Conservation (phyloP, 2,329 filamentous ascomycete species). For the Microcyclospora tardicrescens region DNA sequence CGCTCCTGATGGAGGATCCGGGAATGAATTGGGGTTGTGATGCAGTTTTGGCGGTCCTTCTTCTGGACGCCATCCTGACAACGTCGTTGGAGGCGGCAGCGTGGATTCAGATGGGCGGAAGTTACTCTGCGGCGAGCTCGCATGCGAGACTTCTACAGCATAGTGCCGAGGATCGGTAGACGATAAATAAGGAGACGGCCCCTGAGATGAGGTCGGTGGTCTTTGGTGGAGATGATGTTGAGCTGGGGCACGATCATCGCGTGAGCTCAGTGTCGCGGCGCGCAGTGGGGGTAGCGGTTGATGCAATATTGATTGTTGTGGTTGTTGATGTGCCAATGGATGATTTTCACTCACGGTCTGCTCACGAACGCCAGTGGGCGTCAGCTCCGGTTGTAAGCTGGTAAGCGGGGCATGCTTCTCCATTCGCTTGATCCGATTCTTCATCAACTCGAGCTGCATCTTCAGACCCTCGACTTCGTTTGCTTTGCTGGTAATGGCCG, state of each 20-base stretch:
- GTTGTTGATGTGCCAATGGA: constrained; percentile 6
- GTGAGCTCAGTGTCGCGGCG: constrained; percentile 8
- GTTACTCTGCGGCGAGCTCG: no score
- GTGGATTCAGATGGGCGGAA: constrained; percentile 7
- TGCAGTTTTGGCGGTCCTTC: constrained; percentile 8
- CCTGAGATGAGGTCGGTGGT: not conserved
- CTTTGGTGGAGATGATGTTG: constrained; percentile 9
- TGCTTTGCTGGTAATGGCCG: constrained; percentile 28
- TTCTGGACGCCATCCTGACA: constrained; percentile 19
- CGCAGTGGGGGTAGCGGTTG: constrained; percentile 18
- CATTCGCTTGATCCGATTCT: constrained; percentile 30
- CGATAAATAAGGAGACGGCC: not conserved
- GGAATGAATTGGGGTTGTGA: constrained; percentile 5
- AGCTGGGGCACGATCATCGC: no score
- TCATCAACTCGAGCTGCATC: constrained; percentile 36
- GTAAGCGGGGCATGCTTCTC: constrained; percentile 13
- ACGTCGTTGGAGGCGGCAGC: constrained; percentile 14
- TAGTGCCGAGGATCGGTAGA: not conserved
- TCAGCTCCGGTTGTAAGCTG: not conserved
- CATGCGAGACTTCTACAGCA: not conserved
- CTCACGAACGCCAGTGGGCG: constrained; percentile 1
- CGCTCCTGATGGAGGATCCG: not conserved
- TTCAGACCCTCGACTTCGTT: constrained; percentile 35
- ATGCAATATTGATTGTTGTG: constrained; percentile 2
- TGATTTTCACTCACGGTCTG: not conserved